A percentile compares a stretch with the other conserved stretches of the same genome.
phyloP scores from a whole-genome alignment of 148 eudicot species.

The Vaccinium myrtillus region DNA sequence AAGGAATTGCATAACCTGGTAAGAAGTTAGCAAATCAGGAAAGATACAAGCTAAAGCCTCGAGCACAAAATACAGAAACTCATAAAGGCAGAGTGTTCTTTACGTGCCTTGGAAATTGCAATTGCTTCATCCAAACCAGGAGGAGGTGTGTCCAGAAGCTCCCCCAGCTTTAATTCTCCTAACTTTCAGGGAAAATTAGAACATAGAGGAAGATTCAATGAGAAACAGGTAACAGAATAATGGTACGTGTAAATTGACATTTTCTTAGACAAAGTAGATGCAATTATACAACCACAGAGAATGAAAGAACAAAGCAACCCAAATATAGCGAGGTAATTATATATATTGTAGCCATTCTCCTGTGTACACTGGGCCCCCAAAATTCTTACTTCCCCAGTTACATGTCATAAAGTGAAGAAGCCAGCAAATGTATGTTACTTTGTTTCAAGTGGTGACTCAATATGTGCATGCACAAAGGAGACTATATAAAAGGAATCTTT shows the following conservation, averaged over 20 bases:
- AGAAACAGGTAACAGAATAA: background rate
- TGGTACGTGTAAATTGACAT: background rate
- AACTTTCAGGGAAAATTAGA: slow-evolving; percentile 35
- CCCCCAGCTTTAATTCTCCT: slow-evolving; percentile 90
- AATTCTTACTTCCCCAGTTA: background rate
- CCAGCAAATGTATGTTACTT: background rate
- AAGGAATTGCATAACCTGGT: slow-evolving; percentile 91
- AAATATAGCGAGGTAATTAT: background rate
- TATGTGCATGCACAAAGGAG: background rate
- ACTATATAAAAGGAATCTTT: background rate
- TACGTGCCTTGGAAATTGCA: slow-evolving; percentile 80
- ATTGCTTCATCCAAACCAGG: slow-evolving; percentile 98
- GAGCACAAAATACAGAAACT: background rate
- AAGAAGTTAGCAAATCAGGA: slow-evolving; percentile 20
- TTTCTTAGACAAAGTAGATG: background rate
- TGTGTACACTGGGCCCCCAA: background rate
- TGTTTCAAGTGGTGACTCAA: background rate
- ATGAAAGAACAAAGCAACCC: slow-evolving; percentile 1
- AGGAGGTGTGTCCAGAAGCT: slow-evolving; percentile 95
- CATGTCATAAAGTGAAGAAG: background rate
- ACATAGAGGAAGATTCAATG: background rate
- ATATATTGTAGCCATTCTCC: background rate
- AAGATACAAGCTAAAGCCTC: background rate
- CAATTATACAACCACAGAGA: background rate
- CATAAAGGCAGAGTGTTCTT: background rate